Evolutionary conservation across 2,329 filamentous ascomycete genomes (phyloP), one percentile per base, ranked within the genome.

Genomic region (Neofusicoccum ribis): DNA sequence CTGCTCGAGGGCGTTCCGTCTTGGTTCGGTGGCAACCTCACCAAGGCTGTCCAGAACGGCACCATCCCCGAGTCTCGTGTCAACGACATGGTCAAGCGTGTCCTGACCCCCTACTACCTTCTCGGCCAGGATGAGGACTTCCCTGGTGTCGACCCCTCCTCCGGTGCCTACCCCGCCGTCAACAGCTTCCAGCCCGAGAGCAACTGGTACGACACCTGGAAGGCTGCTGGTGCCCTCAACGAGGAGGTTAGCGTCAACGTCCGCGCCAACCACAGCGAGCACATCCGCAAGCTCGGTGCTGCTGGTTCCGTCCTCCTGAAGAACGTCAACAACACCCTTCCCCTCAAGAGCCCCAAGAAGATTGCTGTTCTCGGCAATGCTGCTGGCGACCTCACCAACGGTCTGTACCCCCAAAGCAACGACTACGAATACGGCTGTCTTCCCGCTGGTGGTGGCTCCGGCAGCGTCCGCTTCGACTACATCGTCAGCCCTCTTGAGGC

Each of bases 331-430:
- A 75, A 77, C 9, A 72, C 82, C 2, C 77, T 88, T 1, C 85
- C 85, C 0, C 74, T 91, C 7, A 81, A 82, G 63, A 81, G 79
- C 63, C 83, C 83, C 12, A 77, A 75, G 52, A 80, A 78, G 34
- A 79, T 85, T 52, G 79, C 76, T 1, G 74, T 86, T 1, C 83
- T 84, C 64, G 83, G 83, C 2, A 82, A 83, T 63, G 81, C 81
- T 68, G 81, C 82, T 43, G 76, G 74, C 12, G 77, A 81, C 58
- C 67, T 75, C 71, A 82, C 86, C 68, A 79, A 80, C 31, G 87
- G 88, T 17, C 74, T 78, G 9, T 81, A 81, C 47, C 72, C 5
- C 68, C 23, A 34, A 15, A 11, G 14, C 31, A 46, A 8, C 27
- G 39, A 65, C 46, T 79, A 71, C 66, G 74, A 80, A 4, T 74